phyloP scores from a whole-genome alignment of 192 early-diverging fungal species.

The Entomortierella parvispora region DNA sequence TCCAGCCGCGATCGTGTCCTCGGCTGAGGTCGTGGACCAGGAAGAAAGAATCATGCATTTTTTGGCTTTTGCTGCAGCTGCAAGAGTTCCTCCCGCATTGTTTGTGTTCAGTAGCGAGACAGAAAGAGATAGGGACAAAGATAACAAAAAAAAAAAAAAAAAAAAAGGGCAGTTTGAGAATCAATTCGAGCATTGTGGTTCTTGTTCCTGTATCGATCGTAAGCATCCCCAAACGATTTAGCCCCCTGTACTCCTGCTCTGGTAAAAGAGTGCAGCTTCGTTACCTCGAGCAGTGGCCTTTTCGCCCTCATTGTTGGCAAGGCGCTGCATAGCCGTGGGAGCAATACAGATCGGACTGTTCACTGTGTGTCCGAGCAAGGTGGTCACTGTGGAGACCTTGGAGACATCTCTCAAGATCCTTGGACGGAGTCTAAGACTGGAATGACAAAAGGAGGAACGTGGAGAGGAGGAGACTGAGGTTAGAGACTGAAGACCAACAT shows the following conservation, averaged over 20 bases:
- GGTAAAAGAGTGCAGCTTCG: too few species aligned
- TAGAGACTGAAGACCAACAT: background rate
- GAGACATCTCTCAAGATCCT: slow-evolving; percentile 81
- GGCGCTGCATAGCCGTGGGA: slow-evolving; percentile 80
- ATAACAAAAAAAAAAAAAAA: background rate
- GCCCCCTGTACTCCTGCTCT: too few species aligned
- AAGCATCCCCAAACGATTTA: too few species aligned
- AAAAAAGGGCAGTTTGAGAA: too few species aligned
- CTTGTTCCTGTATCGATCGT: too few species aligned
- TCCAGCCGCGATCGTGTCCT: slow-evolving; percentile 62
- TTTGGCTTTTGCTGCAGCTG: slow-evolving; percentile 82
- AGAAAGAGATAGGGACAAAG: too few species aligned
- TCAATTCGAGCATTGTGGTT: too few species aligned
- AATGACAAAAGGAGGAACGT: background rate
- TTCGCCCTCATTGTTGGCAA: slow-evolving; percentile 77
- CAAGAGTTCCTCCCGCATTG: too few species aligned
- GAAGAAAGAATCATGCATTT: slow-evolving; percentile 76
- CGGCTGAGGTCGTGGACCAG: slow-evolving; percentile 53
- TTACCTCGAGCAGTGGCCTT: slow-evolving; percentile 70
- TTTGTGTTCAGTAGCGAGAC: too few species aligned
- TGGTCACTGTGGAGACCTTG: slow-evolving; percentile 68
- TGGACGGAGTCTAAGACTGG: slow-evolving; percentile 75
- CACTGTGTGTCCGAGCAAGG: slow-evolving; percentile 66
- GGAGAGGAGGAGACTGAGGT: background rate
- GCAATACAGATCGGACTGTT: slow-evolving; percentile 79